Base-by-base conservation (phyloP, 306 rosid genomes). In the Vigna radiata region DNA sequence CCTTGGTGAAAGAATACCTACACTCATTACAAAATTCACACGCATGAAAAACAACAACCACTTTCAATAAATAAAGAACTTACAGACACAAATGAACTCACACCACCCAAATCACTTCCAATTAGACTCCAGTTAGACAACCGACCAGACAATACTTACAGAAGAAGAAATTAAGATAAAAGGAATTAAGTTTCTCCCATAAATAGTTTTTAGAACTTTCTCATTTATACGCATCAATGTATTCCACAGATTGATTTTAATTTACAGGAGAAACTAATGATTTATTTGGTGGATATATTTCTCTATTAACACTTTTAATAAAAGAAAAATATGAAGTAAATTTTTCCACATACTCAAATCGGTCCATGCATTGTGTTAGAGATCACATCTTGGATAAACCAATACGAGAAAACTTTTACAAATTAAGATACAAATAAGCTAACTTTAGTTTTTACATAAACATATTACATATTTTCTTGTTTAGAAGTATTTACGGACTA, bases 1-100 rank as follows among this genome's bases (percentile, higher is more conserved):
- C 97, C 84, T 91, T 94, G 8, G 98, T 91, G 87, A 94, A 88
- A 47, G 98, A 90, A 84, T 90, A 91, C 97, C 96, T 94, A 90
- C 60, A 87, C 6, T 13, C 17, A 36, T 29, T 12, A 27, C 18
- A 59, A 27, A 25, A 56, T 17, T 21, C 31, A 48, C 52, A 49
- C 18, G 9, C 19, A 16, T 5, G 19, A 53, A 53, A n/a, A 53
- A 17, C 59, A 17, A 10, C 13, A 53, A 17, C 27, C 59, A n/a
- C 5, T 53, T 17, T 18, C 4, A 18, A 7, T 18, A 18, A 17
- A 53, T 52, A 52, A 53, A 53, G 7, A 50, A n/a, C 7, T 18
- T 53, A 18, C 59, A 18, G 1, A 7, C 8, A 7, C 39, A 56
- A 56, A 3, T 49, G 8, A 15, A 49, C 9, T 49, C 19, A 15